Conservation (phyloP, 768 basidiomycete species). For the Russula emetica region DNA sequence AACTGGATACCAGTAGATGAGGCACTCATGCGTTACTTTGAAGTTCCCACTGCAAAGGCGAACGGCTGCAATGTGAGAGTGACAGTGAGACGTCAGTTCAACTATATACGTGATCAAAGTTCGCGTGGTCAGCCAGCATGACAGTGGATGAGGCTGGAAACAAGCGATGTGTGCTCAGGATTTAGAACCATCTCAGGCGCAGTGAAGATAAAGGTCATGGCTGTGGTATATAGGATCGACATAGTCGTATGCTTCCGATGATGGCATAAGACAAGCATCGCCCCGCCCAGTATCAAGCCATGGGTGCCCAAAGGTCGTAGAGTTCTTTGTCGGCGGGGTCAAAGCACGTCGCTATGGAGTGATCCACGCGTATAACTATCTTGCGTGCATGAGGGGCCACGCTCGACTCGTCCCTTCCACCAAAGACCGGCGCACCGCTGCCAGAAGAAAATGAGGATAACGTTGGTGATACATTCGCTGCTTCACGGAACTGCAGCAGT, state of each 20-base stretch:
- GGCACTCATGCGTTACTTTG: slow-evolving; percentile 32
- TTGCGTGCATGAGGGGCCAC: slow-evolving; percentile 34
- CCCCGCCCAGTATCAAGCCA: slow-evolving; percentile 19
- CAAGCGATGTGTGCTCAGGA: neutral
- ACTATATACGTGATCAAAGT: too few species aligned
- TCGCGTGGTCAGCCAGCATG: too few species aligned
- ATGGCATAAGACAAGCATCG: neutral
- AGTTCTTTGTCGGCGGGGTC: slow-evolving; percentile 72
- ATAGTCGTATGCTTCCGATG: neutral
- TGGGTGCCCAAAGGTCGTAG: slow-evolving; percentile 73
- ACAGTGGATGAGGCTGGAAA: neutral
- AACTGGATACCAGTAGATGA: neutral
- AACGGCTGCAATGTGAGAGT: too few species aligned
- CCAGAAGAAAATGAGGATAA: slow-evolving; percentile 20
- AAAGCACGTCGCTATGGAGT: slow-evolving; percentile 65
- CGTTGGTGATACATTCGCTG: slow-evolving; percentile 18
- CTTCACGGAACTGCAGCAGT: slow-evolving; percentile 16
- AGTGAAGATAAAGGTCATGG: neutral
- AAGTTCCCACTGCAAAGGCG: too few species aligned
- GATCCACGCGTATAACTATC: slow-evolving; percentile 56
- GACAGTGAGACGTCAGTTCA: too few species aligned
- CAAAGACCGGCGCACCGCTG: neutral
- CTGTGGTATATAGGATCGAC: neutral
- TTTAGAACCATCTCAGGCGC: neutral
- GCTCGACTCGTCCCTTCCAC: slow-evolving; percentile 5